Conservation (phyloP, 176 grass and related monocot species). For the Thalia dealbata region DNA sequence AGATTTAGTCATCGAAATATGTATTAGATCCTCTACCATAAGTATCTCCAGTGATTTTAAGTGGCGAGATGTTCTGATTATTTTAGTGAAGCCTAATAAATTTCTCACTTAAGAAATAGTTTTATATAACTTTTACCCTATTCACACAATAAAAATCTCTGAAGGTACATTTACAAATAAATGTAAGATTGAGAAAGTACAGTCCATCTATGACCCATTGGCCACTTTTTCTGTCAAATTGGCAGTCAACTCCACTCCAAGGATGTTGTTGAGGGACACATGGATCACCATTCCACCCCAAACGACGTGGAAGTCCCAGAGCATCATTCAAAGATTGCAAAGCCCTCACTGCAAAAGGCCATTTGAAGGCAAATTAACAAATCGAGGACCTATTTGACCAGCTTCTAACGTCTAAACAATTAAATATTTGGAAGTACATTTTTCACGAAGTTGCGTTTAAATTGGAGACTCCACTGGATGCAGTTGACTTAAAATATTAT, state of each 20-base stretch:
- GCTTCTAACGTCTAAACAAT: not conserved
- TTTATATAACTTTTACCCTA: not conserved
- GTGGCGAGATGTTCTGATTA: not conserved
- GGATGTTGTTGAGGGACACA: constrained; percentile 96
- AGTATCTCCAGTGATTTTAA: not conserved
- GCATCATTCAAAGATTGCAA: constrained; percentile 53
- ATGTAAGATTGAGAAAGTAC: constrained; percentile 56
- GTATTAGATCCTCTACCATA: too few relatives aligned
- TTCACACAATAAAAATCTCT: constrained; percentile 4
- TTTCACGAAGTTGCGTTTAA: not conserved
- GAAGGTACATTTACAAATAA: not conserved
- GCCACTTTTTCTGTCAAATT: constrained; percentile 49
- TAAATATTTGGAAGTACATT: not conserved
- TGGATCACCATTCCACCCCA: constrained; percentile 95
- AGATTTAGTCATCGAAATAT: not conserved
- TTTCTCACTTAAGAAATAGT: not conserved
- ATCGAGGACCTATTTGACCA: not conserved
- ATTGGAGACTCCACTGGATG: too few relatives aligned
- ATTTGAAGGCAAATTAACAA: constrained; percentile 1
- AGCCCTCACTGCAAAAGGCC: constrained; percentile 39
- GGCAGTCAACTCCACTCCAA: constrained; percentile 92
- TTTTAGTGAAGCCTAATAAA: not conserved
- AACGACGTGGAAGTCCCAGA: constrained; percentile 75
- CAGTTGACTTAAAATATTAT: not conserved
- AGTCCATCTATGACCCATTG: constrained; percentile 85